Conservation (phyloP, 345 rosid species). For the Pistacia atlantica region DNA sequence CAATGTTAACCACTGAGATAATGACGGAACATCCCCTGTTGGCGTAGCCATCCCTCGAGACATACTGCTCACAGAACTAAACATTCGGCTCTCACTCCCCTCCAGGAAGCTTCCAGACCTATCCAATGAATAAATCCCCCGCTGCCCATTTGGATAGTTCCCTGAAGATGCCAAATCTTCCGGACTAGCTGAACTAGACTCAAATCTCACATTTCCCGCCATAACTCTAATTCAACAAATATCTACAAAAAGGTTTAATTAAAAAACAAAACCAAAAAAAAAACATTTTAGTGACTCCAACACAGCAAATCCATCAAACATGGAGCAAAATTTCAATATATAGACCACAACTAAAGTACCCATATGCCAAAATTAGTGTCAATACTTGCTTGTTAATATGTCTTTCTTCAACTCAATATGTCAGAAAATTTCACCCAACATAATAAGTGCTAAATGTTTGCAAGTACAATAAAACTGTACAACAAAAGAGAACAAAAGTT, state of each 20-base stretch:
- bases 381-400: not conserved
- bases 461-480: conserved; percentile 2
- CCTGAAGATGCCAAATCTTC: conserved; percentile 47
- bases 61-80: conserved; percentile 33
- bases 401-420: conserved; percentile 8
- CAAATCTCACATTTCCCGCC: conserved; percentile 54
- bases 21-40: conserved; percentile 26
- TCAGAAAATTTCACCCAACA: not conserved
- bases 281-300: conserved; percentile 15
- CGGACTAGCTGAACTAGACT: conserved; percentile 36
- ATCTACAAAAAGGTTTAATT: not conserved
- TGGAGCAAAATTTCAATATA: conserved; percentile 5
- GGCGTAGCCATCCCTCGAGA: conserved; percentile 37
- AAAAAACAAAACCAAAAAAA: not conserved
- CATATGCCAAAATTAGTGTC: conserved; percentile 17
- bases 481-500: not conserved
- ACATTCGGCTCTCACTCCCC: conserved; percentile 39
- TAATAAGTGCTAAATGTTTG: not conserved
- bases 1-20: conserved; percentile 37
- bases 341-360: conserved; percentile 9
- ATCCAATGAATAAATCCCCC: conserved; percentile 44
- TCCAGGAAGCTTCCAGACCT: conserved; percentile 61
- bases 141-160: conserved; percentile 46
- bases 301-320: conserved; percentile 9
- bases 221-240: conserved; percentile 27